Percentiles rank a stretch among this genome's conserved stretches.
phyloP scores from a whole-genome alignment of 441 rosid species.

The Croton setiger region DNA sequence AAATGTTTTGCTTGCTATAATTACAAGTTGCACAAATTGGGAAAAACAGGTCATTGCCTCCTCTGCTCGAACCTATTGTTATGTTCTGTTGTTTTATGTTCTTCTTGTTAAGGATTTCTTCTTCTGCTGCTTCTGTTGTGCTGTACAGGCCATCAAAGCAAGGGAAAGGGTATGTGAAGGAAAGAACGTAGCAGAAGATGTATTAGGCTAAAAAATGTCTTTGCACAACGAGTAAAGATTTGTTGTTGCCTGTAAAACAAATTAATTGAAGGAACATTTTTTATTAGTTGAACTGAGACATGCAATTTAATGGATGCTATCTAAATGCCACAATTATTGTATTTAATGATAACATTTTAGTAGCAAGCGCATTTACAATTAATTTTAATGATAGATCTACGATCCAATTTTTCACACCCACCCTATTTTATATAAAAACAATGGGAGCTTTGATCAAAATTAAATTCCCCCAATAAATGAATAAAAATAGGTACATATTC shows the following conservation, averaged over 20 bases:
- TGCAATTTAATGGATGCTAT: no score
- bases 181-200: slow-evolving; percentile 2
- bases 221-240: background rate
- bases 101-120: background rate
- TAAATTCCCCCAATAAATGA: no score
- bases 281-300: no score
- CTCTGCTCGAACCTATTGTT: background rate
- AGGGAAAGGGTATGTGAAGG: slow-evolving; percentile 21
- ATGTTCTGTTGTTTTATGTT: background rate
- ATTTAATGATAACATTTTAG: no score
- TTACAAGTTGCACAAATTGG: slow-evolving; percentile 47
- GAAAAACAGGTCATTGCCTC: slow-evolving; percentile 42
- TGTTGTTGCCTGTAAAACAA: background rate
- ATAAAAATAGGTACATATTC: no score
- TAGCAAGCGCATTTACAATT: no score
- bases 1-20: slow-evolving; percentile 30
- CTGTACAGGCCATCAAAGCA: slow-evolving; percentile 18
- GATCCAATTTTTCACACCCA: no score
- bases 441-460: no score
- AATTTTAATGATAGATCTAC: no score
- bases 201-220: background rate
- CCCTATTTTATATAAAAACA: no score
- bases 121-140: background rate
- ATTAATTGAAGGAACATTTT: no score
- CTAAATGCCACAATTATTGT: no score